phyloP scores from a whole-genome alignment of 495 filamentous ascomycete species.

The Usnea hakonensis region DNA sequence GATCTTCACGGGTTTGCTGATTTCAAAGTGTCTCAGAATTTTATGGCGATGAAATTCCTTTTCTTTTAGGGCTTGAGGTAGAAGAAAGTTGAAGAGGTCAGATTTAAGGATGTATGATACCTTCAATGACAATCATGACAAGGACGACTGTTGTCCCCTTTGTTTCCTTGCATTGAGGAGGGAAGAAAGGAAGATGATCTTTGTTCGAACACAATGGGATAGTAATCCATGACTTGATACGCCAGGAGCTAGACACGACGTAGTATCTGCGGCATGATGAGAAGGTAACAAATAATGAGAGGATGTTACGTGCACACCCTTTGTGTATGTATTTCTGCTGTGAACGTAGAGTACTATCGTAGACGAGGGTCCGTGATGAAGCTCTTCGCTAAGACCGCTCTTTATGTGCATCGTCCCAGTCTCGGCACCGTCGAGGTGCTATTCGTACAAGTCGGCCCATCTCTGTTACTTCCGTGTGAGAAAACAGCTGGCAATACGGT shows the following conservation, averaged over 20 bases:
- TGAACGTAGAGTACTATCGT: too few species aligned
- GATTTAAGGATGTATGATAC: background rate
- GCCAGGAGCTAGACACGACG: background rate
- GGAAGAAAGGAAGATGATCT: background rate
- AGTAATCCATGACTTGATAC: background rate
- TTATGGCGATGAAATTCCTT: background rate
- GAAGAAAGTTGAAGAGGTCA: background rate
- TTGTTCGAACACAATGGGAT: background rate
- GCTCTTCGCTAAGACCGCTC: background rate
- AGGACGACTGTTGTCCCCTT: background rate
- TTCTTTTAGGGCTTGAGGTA: background rate
- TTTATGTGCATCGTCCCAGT: background rate
- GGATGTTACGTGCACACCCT: too few species aligned
- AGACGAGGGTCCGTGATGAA: background rate
- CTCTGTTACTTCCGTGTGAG: background rate
- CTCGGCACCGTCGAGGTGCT: background rate
- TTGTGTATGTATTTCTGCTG: too few species aligned
- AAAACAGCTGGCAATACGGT: background rate
- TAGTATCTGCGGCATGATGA: background rate
- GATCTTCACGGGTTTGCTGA: background rate
- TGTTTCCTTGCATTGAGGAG: background rate
- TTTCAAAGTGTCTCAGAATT: background rate
- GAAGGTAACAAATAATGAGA: background rate
- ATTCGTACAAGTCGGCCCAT: background rate
- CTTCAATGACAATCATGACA: background rate